Evolutionary conservation across 106 monocot species (phyloP).

Genomic region (Dendrobium huoshanense): DNA sequence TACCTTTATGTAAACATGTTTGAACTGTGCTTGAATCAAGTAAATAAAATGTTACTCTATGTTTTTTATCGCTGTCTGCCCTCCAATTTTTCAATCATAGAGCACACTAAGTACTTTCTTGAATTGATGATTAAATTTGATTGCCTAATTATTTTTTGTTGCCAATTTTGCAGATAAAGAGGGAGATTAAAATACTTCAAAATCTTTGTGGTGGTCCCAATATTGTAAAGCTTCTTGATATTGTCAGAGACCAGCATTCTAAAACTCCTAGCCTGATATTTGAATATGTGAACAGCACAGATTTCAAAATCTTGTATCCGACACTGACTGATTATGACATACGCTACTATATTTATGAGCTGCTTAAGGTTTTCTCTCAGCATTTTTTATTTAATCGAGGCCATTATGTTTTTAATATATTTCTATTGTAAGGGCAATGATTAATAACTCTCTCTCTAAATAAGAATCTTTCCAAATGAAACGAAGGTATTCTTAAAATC

Average conservation of each 20-base stretch:
- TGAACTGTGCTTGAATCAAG: too few species aligned
- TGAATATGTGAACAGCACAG: constrained; percentile 82
- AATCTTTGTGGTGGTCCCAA: constrained; percentile 89
- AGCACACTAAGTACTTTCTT: too few species aligned
- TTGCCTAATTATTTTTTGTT: neutral
- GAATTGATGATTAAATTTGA: too few species aligned
- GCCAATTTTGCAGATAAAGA: constrained; percentile 60
- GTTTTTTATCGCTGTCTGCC: too few species aligned
- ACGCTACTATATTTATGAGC: constrained; percentile 86
- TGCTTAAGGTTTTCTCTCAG: constrained; percentile 51
- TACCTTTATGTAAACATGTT: too few species aligned
- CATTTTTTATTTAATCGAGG: neutral
- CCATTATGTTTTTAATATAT: too few species aligned
- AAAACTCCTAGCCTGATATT: constrained; percentile 87
- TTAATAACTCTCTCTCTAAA: too few species aligned
- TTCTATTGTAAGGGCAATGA: too few species aligned
- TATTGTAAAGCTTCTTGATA: constrained; percentile 73
- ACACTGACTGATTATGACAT: constrained; percentile 87
- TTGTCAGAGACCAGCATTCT: constrained; percentile 84
- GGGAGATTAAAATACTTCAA: constrained; percentile 91
- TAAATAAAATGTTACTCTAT: too few species aligned
- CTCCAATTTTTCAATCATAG: too few species aligned
- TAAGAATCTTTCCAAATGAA: too few species aligned
- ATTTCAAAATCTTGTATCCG: constrained; percentile 75
- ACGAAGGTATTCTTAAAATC: too few species aligned